These are phyloP conservation scores for Straminergon stramineum DNA, from an alignment of 225 moss, liverwort and hornwort species.

Conservation along the genomic window DNA sequence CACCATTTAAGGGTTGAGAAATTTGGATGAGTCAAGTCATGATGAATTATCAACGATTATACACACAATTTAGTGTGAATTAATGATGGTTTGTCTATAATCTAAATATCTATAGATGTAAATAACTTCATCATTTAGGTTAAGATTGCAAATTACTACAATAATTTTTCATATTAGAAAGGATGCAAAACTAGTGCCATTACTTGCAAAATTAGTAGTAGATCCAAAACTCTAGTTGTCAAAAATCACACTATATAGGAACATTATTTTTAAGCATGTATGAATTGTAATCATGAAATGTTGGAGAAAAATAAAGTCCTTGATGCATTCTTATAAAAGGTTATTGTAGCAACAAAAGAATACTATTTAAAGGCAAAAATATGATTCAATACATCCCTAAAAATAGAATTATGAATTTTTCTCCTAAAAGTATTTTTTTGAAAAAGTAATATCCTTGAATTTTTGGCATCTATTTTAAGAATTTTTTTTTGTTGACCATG, in stretches of 20 bases:
- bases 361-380: not conserved
- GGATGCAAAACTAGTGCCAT: not conserved
- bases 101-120: not conserved
- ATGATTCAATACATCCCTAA: not conserved
- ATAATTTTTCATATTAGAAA: not conserved
- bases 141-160: not conserved
- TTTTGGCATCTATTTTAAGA: not conserved
- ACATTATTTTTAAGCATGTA: not conserved
- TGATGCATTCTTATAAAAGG: not conserved
- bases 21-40: not conserved
- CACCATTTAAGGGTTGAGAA: not conserved
- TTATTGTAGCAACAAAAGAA: not conserved
- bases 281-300: not conserved
- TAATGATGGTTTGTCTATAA: not conserved
- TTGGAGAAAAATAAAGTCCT: not conserved
- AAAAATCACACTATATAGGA: not conserved
- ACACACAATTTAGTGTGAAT: not conserved
- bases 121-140: not conserved
- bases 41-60: accelerated
- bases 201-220: not conserved
- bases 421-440: too few species aligned
- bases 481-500: accelerated
- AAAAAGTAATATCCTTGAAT: not conserved
- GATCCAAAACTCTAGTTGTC: accelerated
- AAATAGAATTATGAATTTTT: not conserved